These are phyloP conservation scores for Metschnikowia chrysomelidarum DNA, from an alignment of 805 yeast species.

Conservation along the genomic window DNA sequence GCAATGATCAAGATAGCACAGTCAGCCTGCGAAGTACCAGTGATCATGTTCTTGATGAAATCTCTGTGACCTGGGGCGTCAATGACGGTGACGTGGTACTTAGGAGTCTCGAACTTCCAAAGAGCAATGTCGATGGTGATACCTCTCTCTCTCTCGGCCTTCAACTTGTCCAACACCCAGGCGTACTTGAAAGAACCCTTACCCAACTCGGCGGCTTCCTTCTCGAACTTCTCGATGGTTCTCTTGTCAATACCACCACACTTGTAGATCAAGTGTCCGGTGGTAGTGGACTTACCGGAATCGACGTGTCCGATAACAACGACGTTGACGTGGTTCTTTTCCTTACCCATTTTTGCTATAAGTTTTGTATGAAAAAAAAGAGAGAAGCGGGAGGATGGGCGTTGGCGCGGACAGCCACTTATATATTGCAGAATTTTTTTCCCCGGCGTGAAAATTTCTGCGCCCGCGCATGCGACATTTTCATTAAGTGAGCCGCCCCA, in stretches of 20 bases:
- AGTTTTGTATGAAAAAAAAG: not conserved
- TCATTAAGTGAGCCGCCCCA: constrained; percentile 2
- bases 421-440: constrained; percentile 13
- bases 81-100: constrained; percentile 84
- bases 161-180: constrained; percentile 93
- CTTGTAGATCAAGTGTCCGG: constrained; percentile 99
- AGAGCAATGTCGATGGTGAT: constrained; percentile 92
- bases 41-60: constrained; percentile 94
- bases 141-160: constrained; percentile 97
- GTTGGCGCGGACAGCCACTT: constrained; percentile 11
- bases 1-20: constrained; percentile 89
- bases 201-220: constrained; percentile 97
- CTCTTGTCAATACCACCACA: constrained; percentile 99
- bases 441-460: constrained; percentile 7
- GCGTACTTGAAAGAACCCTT: constrained; percentile 98
- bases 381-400: constrained; percentile 2
- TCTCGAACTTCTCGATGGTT: constrained; percentile 97
- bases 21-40: constrained; percentile 94
- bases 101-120: constrained; percentile 91
- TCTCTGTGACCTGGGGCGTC: constrained; percentile 97
- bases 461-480: constrained; percentile 1
- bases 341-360: constrained; percentile 10
- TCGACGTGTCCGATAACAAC: constrained; percentile 99
- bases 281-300: constrained; percentile 94
- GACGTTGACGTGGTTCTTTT: constrained; percentile 66